Evolutionary conservation across 768 basidiomycete species (phyloP).

Genomic region (Naganishia antarctica): DNA sequence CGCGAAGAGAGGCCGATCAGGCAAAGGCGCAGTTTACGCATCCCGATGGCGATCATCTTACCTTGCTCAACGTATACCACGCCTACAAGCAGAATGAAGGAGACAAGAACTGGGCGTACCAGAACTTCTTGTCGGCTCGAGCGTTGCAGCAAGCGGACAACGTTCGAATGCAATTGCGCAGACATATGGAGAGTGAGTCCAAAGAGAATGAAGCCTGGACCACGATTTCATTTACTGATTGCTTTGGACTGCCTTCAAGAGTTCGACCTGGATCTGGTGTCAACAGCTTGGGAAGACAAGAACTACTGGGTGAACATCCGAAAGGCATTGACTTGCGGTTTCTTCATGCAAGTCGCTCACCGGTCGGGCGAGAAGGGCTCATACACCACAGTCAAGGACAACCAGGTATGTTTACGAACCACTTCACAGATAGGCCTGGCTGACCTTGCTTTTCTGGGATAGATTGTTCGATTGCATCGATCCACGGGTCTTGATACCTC

Average conservation of each 20-base stretch:
- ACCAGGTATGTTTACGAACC: slow-evolving; percentile 58
- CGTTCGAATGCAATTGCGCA: slow-evolving; percentile 78
- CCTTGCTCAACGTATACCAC: slow-evolving; percentile 91
- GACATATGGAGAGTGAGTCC: slow-evolving; percentile 72
- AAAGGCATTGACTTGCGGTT: slow-evolving; percentile 80
- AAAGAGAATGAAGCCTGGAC: neutral
- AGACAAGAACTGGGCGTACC: slow-evolving; percentile 86
- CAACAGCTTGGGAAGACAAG: slow-evolving; percentile 60
- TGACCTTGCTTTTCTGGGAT: slow-evolving; percentile 22
- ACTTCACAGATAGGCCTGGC: slow-evolving; percentile 33
- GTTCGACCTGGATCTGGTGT: slow-evolving; percentile 71
- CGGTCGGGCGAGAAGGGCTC: slow-evolving; percentile 82
- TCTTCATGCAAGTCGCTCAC: slow-evolving; percentile 98
- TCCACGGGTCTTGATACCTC: slow-evolving; percentile 79
- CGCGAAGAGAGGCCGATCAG: slow-evolving; percentile 82
- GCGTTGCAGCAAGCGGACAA: slow-evolving; percentile 88
- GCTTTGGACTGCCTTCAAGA: slow-evolving; percentile 34
- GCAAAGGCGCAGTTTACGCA: slow-evolving; percentile 83
- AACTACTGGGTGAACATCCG: slow-evolving; percentile 71
- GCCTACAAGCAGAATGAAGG: slow-evolving; percentile 72
- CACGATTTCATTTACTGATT: neutral
- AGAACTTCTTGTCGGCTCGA: slow-evolving; percentile 75
- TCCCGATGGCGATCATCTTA: slow-evolving; percentile 94
- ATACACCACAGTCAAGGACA: slow-evolving; percentile 90
- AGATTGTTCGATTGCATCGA: slow-evolving; percentile 74